Base-by-base conservation (phyloP, 805 yeast species). In the Zygotorulaspora chibaensis region DNA sequence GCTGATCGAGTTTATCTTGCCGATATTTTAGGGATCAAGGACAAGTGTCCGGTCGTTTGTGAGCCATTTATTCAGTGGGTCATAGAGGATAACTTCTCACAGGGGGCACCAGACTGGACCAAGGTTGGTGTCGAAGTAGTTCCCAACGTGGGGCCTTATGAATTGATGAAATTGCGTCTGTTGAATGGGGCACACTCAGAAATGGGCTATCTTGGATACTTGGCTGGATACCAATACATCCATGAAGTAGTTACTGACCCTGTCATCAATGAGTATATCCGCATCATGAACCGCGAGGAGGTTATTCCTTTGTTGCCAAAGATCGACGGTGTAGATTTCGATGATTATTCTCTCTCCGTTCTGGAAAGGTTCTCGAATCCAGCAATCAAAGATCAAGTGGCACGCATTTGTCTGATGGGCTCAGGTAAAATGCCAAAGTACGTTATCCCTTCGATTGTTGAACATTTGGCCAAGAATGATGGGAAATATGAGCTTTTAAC, bases 361-460 rank as follows among this genome's bases (percentile, higher is more conserved):
- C 26, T 45, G 27, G 44, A 45, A 28, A 40, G 47, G 23, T 45
- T 45, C 37, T 34, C 45, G 7, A 45, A 45, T 35, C 47, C 47
- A 13, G 47, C 47, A 5, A 45, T 45, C 31, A 34, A 40, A 30
- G 47, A 45, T 31, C 43, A 40, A 6, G 47, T 45, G 10, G 17
- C 47, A 10, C 44, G 47, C 33, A 45, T 45, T 13, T 45, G 47
- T 28, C 23, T 40, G 27, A 45, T 45, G 47, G 47, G 47, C n/a
- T 45, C 47, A 11, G 47, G 47, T 34, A 45, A 45, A 25, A 45
- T 45, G 47, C 47, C 47, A 8, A 45, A 45, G 40, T 45, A 45
- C 13, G 47, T 45, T 40, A 26, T 45, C n/a, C 47, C 47, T 11
- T 45, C 47, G 5, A 45, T 45, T 31, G 30, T 37, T n/a, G 47